Base-by-base conservation (phyloP, 2,329 filamentous ascomycete species). In the Herpotrichia juniperi region DNA sequence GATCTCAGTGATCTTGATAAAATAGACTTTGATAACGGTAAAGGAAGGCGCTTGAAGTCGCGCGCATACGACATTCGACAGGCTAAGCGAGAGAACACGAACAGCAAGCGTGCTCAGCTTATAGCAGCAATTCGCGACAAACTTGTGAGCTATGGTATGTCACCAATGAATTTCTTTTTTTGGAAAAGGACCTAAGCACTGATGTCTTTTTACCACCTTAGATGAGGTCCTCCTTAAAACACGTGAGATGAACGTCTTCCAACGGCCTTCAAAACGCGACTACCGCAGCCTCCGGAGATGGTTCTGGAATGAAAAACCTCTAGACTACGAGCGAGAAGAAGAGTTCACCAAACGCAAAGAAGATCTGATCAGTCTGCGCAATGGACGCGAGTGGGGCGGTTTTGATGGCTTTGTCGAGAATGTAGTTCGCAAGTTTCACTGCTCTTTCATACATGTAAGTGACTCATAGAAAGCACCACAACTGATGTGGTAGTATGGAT, bases 321-420 rank as follows among this genome's bases (percentile, higher is more conserved):
- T 75, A 0, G 54, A 54, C 9, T 51, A 59, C 9, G 50, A 56
- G 3, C 54, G 50, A 11, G 63, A 69, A 42, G 46, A 57, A 16
- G 19, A 58, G 1, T 75, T 59, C 48, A 67, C 75, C 19, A 59
- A 57, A 44, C 53, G 57, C 0, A 71, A 65, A 46, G 73, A 76
- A 49, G 74, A 77, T 40, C 48, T 76, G 0, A 34, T 76, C 0
- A 66, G 69, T 2, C 54, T 76, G 0, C 45, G 70, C 2, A 56
- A 59, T 1, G 72, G 73, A 0, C 55, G 73, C 14, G 73, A 76
- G 34, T 70, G 71, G 62, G 59, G 70, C 0, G 53, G 59, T 0
- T 76, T 76, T 30, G 74, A 76, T 30, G 68, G 68, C 0, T 50
- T 63, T 7, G 53, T 76, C 3, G 72, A 75, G 26, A 39, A 53